Evolutionary conservation across 495 filamentous ascomycete species (phyloP).

Genomic region (Podospora australis): DNA sequence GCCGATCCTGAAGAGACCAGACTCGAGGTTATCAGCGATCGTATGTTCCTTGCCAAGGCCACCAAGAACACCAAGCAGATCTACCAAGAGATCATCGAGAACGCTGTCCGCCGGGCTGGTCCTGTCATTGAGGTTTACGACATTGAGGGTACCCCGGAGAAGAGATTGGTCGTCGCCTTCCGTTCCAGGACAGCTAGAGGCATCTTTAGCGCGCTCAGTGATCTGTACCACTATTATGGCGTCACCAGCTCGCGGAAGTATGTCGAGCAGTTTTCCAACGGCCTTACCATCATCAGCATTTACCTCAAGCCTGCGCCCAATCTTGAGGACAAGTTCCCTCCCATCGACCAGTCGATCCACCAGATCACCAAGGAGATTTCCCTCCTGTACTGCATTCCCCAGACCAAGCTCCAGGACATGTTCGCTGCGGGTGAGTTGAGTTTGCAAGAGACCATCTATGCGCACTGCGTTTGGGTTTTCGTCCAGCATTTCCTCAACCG

Average conservation of each 20-base stretch:
- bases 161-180: slow-evolving; percentile 89
- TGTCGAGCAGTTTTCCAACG: slow-evolving; percentile 97
- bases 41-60: slow-evolving; percentile 89
- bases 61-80: slow-evolving; percentile 91
- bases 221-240: slow-evolving; percentile 98
- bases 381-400: slow-evolving; percentile 93
- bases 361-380: slow-evolving; percentile 99
- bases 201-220: slow-evolving; percentile 89
- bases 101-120: slow-evolving; percentile 73
- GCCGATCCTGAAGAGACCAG: slow-evolving; percentile 73
- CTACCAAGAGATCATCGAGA: slow-evolving; percentile 85
- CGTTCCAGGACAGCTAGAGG: slow-evolving; percentile 87
- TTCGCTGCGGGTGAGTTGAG: slow-evolving; percentile 86
- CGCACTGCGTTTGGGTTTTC: slow-evolving; percentile 95
- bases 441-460: slow-evolving; percentile 94
- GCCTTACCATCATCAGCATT: slow-evolving; percentile 90
- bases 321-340: slow-evolving; percentile 40
- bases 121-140: slow-evolving; percentile 98
- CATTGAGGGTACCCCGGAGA: slow-evolving; percentile 83
- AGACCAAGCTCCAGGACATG: slow-evolving; percentile 86
- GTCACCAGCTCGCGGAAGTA: slow-evolving; percentile 95
- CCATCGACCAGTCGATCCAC: slow-evolving; percentile 89
- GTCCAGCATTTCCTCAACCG: slow-evolving; percentile 96
- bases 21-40: slow-evolving; percentile 86
- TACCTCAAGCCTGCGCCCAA: slow-evolving; percentile 71